phyloP scores from a whole-genome alignment of 2,329 filamentous ascomycete species.

The Lasiodiplodia hormozganensis region DNA sequence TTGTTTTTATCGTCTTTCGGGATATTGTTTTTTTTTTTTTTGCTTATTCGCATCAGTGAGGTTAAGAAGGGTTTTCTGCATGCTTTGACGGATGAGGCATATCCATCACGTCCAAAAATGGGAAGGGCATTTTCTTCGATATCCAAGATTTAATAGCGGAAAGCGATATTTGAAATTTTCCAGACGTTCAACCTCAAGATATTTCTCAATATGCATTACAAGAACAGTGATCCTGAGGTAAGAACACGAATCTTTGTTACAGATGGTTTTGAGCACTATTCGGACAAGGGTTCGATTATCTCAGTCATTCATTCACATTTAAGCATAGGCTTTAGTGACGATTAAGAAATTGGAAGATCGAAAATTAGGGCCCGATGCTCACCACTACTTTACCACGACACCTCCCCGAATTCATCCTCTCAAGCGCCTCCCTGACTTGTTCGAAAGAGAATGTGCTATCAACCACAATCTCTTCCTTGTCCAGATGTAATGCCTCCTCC shows the following conservation, averaged over 20 bases:
- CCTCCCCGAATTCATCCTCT: conserved; percentile 11
- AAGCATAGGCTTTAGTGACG: neutral
- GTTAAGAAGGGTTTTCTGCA: neutral
- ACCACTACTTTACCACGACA: conserved; percentile 21
- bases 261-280: neutral
- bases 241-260: neutral
- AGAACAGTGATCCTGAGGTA: neutral
- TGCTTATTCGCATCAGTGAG: neutral
- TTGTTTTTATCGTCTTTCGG: neutral
- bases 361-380: neutral
- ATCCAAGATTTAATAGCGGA: neutral
- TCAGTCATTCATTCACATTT: neutral
- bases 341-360: neutral
- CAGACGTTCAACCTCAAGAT: neutral
- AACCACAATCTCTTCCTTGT: neutral
- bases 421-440: conserved; percentile 1
- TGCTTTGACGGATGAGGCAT: neutral
- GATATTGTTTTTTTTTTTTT: too few species aligned
- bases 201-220: neutral
- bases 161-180: neutral
- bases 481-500: conserved; percentile 5
- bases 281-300: neutral
- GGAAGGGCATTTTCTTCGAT: neutral
- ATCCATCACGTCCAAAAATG: conserved; percentile 1
- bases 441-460: neutral